These are phyloP conservation scores for Cercospora canescens DNA, from an alignment of 2,329 filamentous ascomycete species.

Conservation along the genomic window DNA sequence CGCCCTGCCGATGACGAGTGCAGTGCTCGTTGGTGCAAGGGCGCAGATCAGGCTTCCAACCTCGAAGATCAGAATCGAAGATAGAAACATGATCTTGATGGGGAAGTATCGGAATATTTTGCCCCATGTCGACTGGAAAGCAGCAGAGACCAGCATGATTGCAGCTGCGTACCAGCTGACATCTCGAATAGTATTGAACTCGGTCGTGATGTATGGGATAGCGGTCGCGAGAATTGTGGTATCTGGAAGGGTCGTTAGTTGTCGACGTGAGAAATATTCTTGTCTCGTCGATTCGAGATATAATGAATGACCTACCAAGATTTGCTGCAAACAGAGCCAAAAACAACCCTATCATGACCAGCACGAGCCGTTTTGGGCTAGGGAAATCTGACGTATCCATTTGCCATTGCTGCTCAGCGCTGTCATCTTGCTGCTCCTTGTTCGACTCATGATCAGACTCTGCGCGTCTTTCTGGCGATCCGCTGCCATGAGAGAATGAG, in stretches of 20 bases:
- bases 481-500: not conserved
- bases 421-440: not conserved
- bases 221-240: constrained; percentile 45
- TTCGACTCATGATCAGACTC: not conserved
- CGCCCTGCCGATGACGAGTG: constrained; percentile 55
- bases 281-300: not conserved
- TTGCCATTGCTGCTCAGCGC: not conserved
- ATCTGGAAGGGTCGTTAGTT: not conserved
- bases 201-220: constrained; percentile 44
- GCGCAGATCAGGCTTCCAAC: constrained; percentile 45
- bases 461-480: not conserved
- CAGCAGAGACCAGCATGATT: constrained; percentile 36
- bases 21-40: constrained; percentile 39
- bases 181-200: constrained; percentile 42
- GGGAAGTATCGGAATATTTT: constrained; percentile 25
- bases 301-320: not conserved
- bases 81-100: constrained; percentile 38
- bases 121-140: constrained; percentile 37
- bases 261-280: too few relatives aligned
- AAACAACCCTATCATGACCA: not conserved
- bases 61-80: constrained; percentile 44
- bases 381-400: not conserved
- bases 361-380: not conserved
- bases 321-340: not conserved
- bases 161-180: constrained; percentile 43